Conservation (phyloP, 2,329 filamentous ascomycete species). For the Diplodia seriata region DNA sequence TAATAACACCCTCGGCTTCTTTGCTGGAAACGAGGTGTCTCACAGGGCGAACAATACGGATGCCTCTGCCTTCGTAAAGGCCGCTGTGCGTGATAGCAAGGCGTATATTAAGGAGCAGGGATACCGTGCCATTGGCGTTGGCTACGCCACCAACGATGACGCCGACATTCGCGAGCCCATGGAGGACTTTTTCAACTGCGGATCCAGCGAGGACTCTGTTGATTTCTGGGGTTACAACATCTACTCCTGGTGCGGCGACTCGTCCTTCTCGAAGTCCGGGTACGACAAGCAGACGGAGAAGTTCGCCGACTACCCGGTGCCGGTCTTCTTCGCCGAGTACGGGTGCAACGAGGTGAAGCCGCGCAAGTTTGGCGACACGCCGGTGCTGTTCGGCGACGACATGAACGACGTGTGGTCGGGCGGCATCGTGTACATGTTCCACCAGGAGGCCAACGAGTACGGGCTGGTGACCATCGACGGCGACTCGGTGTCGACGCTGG, state of each 20-base stretch:
- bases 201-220: constrained; percentile 67
- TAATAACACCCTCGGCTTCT: constrained; percentile 94
- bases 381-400: constrained; percentile 75
- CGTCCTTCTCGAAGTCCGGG: constrained; percentile 75
- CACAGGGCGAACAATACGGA: constrained; percentile 89
- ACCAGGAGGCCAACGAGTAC: constrained; percentile 88
- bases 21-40: constrained; percentile 96
- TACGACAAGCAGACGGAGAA: constrained; percentile 84
- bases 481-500: constrained; percentile 67
- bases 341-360: constrained; percentile 81
- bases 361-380: constrained; percentile 86
- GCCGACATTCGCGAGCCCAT: constrained; percentile 79
- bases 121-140: constrained; percentile 82
- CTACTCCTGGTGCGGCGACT: constrained; percentile 97
- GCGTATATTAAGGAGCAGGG: constrained; percentile 83
- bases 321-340: constrained; percentile 98
- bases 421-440: constrained; percentile 99
- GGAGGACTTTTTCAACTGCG: constrained; percentile 95
- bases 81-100: constrained; percentile 95
- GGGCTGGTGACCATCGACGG: constrained; percentile 73
- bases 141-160: constrained; percentile 96
- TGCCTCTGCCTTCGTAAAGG: constrained; percentile 95
- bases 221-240: constrained; percentile 99
- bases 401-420: constrained; percentile 93
- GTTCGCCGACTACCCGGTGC: constrained; percentile 88